These are phyloP conservation scores for Pyrenophora tritici-repentis DNA, from an alignment of 2,329 filamentous ascomycete species.

Conservation along the genomic window DNA sequence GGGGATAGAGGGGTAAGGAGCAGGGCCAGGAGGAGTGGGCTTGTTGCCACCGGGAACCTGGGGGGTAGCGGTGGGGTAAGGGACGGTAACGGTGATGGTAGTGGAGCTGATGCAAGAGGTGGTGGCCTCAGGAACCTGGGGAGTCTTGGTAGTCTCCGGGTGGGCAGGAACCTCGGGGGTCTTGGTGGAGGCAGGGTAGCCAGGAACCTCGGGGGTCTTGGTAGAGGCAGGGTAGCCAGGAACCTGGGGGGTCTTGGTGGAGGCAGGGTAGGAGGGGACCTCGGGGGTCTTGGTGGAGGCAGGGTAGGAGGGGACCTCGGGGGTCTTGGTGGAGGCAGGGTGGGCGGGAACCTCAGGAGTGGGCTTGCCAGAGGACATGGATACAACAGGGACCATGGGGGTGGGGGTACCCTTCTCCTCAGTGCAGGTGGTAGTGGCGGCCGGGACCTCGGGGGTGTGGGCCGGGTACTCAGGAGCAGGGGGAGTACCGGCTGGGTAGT, in stretches of 20 bases:
- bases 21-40: constrained; percentile 9
- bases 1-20: constrained; percentile 19
- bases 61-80: constrained; percentile 43
- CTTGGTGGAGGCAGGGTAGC: constrained; percentile 5
- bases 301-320: neutral
- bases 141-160: constrained; percentile 6
- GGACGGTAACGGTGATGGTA: constrained; percentile 52
- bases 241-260: neutral
- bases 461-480: constrained; percentile 17
- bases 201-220: constrained; percentile 16
- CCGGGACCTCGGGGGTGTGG: constrained; percentile 16
- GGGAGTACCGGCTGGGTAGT: constrained; percentile 10
- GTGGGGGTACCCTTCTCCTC: neutral
- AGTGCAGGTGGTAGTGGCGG: neutral
- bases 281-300: constrained; percentile 12
- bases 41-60: constrained; percentile 6
- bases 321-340: neutral
- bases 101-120: constrained; percentile 48
- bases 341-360: constrained; percentile 8
- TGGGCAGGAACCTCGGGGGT: constrained; percentile 15
- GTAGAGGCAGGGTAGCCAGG: constrained; percentile 1
- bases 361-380: constrained; percentile 4
- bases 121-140: constrained; percentile 17
- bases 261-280: constrained; percentile 3
- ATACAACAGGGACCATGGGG: neutral